Evolutionary conservation across 441 rosid genomes (phyloP).

Genomic region (Rhodomyrtus psidioides): DNA sequence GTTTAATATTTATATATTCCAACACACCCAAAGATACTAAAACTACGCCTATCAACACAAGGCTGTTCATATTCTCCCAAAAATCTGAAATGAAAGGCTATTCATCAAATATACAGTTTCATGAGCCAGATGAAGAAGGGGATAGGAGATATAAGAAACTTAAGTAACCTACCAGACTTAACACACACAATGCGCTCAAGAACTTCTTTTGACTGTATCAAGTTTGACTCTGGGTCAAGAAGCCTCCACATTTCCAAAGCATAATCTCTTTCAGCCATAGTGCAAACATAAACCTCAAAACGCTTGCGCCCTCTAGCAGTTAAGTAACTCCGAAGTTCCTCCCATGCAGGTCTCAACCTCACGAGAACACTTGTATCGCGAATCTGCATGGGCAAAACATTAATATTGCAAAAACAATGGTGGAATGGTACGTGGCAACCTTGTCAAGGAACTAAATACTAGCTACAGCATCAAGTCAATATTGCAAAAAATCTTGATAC

Average conservation of each 20-base stretch:
- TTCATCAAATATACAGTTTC: not conserved
- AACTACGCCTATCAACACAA: not conserved
- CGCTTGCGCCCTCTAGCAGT: slow-evolving; percentile 85
- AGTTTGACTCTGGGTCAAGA: slow-evolving; percentile 83
- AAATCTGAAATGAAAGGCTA: not conserved
- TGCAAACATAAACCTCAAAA: slow-evolving; percentile 95
- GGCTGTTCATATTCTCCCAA: not conserved
- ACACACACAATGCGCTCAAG: slow-evolving; percentile 83
- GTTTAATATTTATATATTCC: too few species aligned
- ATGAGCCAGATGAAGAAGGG: not conserved
- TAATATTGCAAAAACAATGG: not conserved
- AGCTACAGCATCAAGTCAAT: not conserved
- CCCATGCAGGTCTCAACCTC: slow-evolving; percentile 95
- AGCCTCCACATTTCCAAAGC: slow-evolving; percentile 99
- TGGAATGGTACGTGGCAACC: not conserved
- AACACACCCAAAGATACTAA: not conserved
- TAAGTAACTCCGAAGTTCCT: slow-evolving; percentile 82
- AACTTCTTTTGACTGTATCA: slow-evolving; percentile 70
- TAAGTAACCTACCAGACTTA: slow-evolving; percentile 59
- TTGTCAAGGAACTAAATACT: not conserved
- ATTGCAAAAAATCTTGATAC: not conserved
- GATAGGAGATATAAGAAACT: not conserved
- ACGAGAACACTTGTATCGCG: slow-evolving; percentile 98
- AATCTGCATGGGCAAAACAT: slow-evolving; percentile 35
- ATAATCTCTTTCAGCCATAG: slow-evolving; percentile 98